These are phyloP conservation scores for Dendrocalamus sinicus DNA, from an alignment of 176 grass and related monocot species.

Conservation along the genomic window DNA sequence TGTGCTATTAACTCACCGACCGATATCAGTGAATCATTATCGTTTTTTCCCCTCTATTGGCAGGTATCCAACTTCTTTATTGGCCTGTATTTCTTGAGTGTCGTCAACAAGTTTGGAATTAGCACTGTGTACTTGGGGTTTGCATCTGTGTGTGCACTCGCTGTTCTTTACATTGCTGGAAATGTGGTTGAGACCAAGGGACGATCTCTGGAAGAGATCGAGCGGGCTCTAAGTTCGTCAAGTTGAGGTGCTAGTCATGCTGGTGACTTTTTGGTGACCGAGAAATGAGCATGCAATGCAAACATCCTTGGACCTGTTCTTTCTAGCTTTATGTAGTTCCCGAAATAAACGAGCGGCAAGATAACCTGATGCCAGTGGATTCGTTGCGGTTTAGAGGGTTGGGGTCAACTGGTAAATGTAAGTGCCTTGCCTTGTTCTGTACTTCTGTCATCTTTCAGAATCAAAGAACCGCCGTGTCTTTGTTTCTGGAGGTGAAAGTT, in stretches of 20 bases:
- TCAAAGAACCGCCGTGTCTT: background rate
- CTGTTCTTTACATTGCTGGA: constrained; percentile 78
- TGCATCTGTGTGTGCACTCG: constrained; percentile 73
- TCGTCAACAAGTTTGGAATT: constrained; percentile 87
- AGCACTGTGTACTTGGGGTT: constrained; percentile 86
- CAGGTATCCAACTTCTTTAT: constrained; percentile 97
- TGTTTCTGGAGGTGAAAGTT: constrained; percentile 1
- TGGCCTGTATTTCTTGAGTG: constrained; percentile 93
- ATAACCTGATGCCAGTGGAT: background rate
- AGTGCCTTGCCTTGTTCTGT: background rate
- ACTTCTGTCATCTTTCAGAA: background rate
- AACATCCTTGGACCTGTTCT: background rate
- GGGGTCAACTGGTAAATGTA: background rate
- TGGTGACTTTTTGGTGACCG: constrained; percentile 1
- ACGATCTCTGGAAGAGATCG: constrained; percentile 90
- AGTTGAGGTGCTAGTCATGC: constrained; percentile 27
- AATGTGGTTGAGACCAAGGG: constrained; percentile 98
- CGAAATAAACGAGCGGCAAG: constrained; percentile 39
- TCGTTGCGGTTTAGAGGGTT: background rate
- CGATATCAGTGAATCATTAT: background rate
- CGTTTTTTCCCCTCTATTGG: constrained; percentile 17
- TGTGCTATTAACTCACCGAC: background rate
- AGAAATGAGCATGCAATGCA: background rate
- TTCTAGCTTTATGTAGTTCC: constrained; percentile 17
- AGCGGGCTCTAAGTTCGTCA: constrained; percentile 58